Conservation (phyloP, 345 rosid species). For the Lumnitzera racemosa region DNA sequence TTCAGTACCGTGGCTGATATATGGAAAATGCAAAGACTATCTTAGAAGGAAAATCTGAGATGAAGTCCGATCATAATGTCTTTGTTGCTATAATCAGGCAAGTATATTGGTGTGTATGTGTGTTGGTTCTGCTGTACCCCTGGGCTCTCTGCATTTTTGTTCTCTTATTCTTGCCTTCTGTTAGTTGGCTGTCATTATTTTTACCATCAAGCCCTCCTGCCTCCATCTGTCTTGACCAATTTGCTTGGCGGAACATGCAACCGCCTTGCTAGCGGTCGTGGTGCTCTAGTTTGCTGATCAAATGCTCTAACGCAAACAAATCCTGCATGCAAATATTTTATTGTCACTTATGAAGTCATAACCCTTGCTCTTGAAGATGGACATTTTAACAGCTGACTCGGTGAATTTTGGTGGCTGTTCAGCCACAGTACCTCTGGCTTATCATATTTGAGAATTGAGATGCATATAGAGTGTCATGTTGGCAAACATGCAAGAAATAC, state of each 20-base stretch:
- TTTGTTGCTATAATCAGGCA: too few species aligned
- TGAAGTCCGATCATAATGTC: too few species aligned
- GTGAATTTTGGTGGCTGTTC: too few species aligned
- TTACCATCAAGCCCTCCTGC: slow-evolving; percentile 11
- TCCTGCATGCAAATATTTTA: slow-evolving; percentile 35
- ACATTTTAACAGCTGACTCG: too few species aligned
- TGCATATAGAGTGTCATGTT: too few species aligned
- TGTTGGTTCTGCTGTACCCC: slow-evolving; percentile 11
- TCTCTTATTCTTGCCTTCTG: background rate
- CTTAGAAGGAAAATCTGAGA: too few species aligned
- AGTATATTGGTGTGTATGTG: slow-evolving; percentile 29
- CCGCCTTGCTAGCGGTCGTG: slow-evolving; percentile 72
- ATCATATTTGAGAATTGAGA: too few species aligned
- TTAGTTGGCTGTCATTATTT: background rate
- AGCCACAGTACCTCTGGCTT: too few species aligned
- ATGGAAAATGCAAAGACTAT: too few species aligned
- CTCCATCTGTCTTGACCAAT: slow-evolving; percentile 22
- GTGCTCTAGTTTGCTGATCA: slow-evolving; percentile 65
- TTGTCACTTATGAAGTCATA: background rate
- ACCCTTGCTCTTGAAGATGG: too few species aligned
- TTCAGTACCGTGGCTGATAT: background rate
- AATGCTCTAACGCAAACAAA: slow-evolving; percentile 92
- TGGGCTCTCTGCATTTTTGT: slow-evolving; percentile 13
- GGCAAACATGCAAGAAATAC: too few species aligned
- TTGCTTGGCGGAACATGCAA: slow-evolving; percentile 67